phyloP scores from a whole-genome alignment of 129 eudicot genomes.

The Flaveria brownii region DNA sequence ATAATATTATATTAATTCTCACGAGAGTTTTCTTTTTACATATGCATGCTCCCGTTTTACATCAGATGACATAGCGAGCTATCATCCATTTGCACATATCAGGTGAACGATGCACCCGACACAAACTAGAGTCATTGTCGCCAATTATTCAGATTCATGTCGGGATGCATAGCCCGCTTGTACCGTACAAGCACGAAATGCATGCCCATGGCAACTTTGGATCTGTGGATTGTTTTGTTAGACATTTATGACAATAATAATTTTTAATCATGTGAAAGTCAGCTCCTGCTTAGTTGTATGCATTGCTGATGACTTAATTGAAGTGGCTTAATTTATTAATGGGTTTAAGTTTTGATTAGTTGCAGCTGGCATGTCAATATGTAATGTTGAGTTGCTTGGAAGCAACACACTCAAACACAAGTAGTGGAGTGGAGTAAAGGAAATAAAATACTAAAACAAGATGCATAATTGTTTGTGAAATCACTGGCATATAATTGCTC shows the following conservation, averaged over 20 bases:
- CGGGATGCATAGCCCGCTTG: neutral
- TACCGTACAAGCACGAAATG: constrained; percentile 13
- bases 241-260: neutral
- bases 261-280: constrained; percentile 36
- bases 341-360: constrained; percentile 30
- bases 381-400: constrained; percentile 59
- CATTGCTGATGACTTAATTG: constrained; percentile 34
- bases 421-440: constrained; percentile 46
- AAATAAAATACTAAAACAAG: constrained; percentile 24
- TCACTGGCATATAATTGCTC: constrained; percentile 26
- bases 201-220: neutral
- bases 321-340: constrained; percentile 35
- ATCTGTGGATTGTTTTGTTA: constrained; percentile 19
- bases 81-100: neutral
- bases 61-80: too few species aligned
- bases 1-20: too few species aligned
- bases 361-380: constrained; percentile 55
- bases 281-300: constrained; percentile 47
- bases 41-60: too few species aligned
- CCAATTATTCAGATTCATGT: neutral
- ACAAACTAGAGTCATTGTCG: neutral
- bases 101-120: constrained; percentile 2
- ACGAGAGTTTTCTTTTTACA: too few species aligned
- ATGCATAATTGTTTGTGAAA: constrained; percentile 25
- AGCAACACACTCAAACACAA: constrained; percentile 35